Evolutionary conservation across 495 filamentous ascomycete species (phyloP), one percentile per base, ranked within the genome.

Genomic region (Hypoxylon subgilvum): DNA sequence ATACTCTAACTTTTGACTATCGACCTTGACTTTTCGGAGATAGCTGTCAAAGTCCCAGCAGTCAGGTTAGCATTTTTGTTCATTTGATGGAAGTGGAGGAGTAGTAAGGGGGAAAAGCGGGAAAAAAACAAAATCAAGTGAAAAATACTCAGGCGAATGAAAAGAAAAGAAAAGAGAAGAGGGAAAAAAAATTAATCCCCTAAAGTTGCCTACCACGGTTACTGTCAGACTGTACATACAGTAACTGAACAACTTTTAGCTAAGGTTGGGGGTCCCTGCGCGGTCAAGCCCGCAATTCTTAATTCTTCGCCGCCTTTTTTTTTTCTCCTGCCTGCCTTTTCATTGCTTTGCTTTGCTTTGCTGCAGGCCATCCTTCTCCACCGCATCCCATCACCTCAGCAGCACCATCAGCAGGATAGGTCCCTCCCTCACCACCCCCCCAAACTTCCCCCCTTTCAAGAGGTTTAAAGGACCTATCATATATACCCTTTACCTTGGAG

Each of bases 261-360:
- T 27, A 4, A 64, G 50, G 61, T 64, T 59, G 54, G 61, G 51
- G 49, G 48, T 54, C 61, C 61, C 54, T 64, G 61, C 61, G 61
- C 61, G 61, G 61, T 64, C 61, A 35, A 64, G 43, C 61, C 61
- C 61, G 61, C 61, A 64, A 54, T 64, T 64, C 54, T 59, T 59
- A 64, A 54, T 64, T 64, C 54, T 64, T 59, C 54, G 61, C 61
- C 61, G 61, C 61, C 61, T 64, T 64, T 64, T 55, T 61, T 57
- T 58, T 53, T 55, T 61, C 53, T 58, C 50, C 53, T 45, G 53
- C 36, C 44, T 58, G 50, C 53, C 40, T 44, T 46, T 36, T 35
- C 49, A 43, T 43, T 63, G 61, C 61, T n/a, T n/a, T n/a, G n/a
- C n/a, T n/a, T n/a, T n/a, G n/a, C n/a, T n/a, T 44, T 45, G 44